Conservation (phyloP, 1,139 yeast species). For the Pichia sp. region DNA sequence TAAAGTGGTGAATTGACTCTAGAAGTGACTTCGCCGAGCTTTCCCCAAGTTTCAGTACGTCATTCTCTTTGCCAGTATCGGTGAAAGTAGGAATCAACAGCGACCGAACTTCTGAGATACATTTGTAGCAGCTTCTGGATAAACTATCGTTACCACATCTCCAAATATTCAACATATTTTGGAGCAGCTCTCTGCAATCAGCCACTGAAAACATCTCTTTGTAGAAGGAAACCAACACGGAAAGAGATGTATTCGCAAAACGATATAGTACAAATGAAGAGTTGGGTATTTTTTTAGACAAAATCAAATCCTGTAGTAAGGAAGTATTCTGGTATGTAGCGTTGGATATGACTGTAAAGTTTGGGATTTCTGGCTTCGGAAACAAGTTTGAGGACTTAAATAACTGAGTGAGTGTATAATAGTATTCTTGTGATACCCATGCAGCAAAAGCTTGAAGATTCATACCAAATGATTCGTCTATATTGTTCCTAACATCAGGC, state of each 20-base stretch:
- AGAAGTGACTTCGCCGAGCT: slow-evolving; percentile 1
- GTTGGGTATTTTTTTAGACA: neutral
- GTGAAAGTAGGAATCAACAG: neutral
- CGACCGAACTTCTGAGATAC: slow-evolving; percentile 1
- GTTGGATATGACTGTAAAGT: slow-evolving; percentile 16
- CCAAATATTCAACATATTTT: slow-evolving; percentile 13
- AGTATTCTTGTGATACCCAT: slow-evolving; percentile 46
- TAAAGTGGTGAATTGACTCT: neutral
- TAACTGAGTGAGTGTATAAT: slow-evolving; percentile 40
- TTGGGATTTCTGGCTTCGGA: slow-evolving; percentile 31
- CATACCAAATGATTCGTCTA: neutral
- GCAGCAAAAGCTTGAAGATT: slow-evolving; percentile 29
- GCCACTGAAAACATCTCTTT: slow-evolving; percentile 12
- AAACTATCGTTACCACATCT: slow-evolving; percentile 2
- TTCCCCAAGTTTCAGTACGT: neutral
- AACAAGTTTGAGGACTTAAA: slow-evolving; percentile 46
- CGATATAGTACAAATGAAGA: slow-evolving; percentile 3
- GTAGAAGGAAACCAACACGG: slow-evolving; percentile 5
- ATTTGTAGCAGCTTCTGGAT: neutral
- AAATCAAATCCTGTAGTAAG: slow-evolving; percentile 9
- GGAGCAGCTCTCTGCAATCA: slow-evolving; percentile 6
- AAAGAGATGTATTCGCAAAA: slow-evolving; percentile 8
- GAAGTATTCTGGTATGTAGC: slow-evolving; percentile 15
- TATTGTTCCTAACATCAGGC: neutral
- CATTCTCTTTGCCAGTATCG: neutral